Evolutionary conservation across 768 basidiomycete genomes (phyloP).

Genomic region (Mycena crocata): DNA sequence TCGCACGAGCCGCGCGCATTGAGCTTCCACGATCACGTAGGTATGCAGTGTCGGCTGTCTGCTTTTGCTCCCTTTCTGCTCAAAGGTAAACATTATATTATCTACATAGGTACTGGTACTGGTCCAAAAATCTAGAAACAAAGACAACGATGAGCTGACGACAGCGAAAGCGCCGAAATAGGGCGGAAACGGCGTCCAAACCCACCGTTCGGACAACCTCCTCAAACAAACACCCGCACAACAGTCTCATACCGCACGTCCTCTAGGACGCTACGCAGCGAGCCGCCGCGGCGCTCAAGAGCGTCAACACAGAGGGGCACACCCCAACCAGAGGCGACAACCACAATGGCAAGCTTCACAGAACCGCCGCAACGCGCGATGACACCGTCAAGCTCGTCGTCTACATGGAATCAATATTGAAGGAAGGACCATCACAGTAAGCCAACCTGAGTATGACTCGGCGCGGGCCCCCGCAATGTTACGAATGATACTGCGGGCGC

Average conservation of each 20-base stretch:
- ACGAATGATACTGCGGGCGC: conserved; percentile 46
- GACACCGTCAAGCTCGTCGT: conserved; percentile 44
- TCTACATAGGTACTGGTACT: background rate
- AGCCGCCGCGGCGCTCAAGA: conserved; percentile 32
- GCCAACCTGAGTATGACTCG: conserved; percentile 26
- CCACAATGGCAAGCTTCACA: conserved; percentile 48
- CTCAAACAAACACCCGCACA: conserved; percentile 33
- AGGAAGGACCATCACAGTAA: background rate
- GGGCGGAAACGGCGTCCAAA: background rate
- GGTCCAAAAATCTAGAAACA: background rate
- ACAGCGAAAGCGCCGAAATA: background rate
- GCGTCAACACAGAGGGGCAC: conserved; percentile 32
- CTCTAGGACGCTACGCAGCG: conserved; percentile 31
- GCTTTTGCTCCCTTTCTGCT: no score
- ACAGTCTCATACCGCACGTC: conserved; percentile 38
- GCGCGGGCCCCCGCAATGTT: conserved; percentile 32
- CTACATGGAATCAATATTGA: conserved; percentile 11
- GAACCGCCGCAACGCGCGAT: conserved; percentile 43
- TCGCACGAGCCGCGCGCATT: no score
- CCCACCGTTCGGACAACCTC: no score
- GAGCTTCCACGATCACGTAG: no score
- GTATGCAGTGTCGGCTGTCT: no score
- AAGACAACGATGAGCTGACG: background rate
- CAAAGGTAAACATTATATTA: background rate
- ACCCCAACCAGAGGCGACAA: conserved; percentile 34